Conservation (phyloP, 2,329 filamentous ascomycete genomes). For the Xylaria sp. region DNA sequence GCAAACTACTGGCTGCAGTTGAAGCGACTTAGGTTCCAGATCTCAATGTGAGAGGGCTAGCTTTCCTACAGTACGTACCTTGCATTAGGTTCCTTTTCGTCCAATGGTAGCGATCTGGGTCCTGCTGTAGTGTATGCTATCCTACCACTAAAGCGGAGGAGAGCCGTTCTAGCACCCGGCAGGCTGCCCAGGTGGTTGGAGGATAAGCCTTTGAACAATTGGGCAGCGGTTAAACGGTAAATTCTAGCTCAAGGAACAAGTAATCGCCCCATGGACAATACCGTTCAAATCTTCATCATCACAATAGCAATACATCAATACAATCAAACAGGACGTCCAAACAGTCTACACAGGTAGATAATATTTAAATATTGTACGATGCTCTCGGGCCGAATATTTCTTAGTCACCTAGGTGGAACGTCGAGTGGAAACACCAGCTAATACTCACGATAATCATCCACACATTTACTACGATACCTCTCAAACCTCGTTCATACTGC, state of each 20-base stretch:
- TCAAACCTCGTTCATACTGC: too few relatives aligned
- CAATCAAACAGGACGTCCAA: background rate
- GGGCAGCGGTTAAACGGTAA: background rate
- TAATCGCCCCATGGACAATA: background rate
- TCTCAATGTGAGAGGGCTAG: conserved; percentile 1
- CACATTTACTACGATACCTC: background rate
- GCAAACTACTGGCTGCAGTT: background rate
- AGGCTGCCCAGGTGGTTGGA: background rate
- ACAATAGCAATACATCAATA: background rate
- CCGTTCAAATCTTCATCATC: background rate
- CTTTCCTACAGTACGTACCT: conserved; percentile 11
- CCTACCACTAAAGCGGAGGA: background rate
- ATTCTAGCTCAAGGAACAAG: too few relatives aligned
- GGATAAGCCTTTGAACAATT: background rate
- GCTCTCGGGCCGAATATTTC: background rate
- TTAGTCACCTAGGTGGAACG: background rate
- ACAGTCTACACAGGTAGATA: background rate
- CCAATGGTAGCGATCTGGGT: background rate
- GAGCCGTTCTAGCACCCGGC: background rate
- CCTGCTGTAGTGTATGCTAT: background rate
- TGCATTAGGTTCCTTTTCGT: background rate
- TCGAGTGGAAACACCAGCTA: background rate
- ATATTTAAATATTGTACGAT: background rate
- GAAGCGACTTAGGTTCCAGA: background rate
- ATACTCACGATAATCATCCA: background rate